Conservation (phyloP, 2,329 filamentous ascomycete genomes). For the Colletotrichum karsti region DNA sequence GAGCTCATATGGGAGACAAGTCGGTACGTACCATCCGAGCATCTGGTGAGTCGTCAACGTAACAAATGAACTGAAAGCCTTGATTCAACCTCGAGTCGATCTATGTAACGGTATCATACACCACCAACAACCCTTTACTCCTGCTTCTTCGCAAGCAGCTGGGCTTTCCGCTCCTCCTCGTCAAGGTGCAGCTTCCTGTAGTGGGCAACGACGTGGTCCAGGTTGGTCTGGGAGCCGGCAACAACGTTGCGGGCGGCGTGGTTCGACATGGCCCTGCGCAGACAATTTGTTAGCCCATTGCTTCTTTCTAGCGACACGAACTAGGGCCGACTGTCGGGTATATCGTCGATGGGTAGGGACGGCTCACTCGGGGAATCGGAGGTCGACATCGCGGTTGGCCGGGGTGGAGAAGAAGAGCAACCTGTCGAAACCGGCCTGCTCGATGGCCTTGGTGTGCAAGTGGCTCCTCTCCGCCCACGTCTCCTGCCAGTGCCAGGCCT, state of each 20-base stretch:
- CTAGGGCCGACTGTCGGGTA: not conserved
- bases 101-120: conserved; percentile 31
- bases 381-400: conserved; percentile 56
- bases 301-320: not conserved
- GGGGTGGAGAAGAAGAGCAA: conserved; percentile 58
- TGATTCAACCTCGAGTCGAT: conserved; percentile 25
- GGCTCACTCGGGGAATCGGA: conserved; percentile 67
- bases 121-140: conserved; percentile 3
- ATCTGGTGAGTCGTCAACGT: not conserved
- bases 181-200: conserved; percentile 62
- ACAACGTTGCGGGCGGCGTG: conserved; percentile 62
- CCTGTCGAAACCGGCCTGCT: conserved; percentile 67
- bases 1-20: not conserved
- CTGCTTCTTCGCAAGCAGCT: conserved; percentile 41
- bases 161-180: conserved; percentile 64
- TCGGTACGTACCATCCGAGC: not conserved
- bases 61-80: conserved; percentile 23
- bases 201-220: conserved; percentile 66
- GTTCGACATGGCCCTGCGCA: conserved; percentile 55
- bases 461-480: conserved; percentile 62
- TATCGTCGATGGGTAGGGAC: not conserved
- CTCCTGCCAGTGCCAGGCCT: conserved; percentile 55
- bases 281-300: conserved; percentile 15
- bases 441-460: conserved; percentile 58
- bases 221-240: conserved; percentile 61